Evolutionary conservation across 108 stramenopile species (phyloP), one percentile per base, ranked within the genome.

Genomic region (Poteriospumella lacustris): DNA sequence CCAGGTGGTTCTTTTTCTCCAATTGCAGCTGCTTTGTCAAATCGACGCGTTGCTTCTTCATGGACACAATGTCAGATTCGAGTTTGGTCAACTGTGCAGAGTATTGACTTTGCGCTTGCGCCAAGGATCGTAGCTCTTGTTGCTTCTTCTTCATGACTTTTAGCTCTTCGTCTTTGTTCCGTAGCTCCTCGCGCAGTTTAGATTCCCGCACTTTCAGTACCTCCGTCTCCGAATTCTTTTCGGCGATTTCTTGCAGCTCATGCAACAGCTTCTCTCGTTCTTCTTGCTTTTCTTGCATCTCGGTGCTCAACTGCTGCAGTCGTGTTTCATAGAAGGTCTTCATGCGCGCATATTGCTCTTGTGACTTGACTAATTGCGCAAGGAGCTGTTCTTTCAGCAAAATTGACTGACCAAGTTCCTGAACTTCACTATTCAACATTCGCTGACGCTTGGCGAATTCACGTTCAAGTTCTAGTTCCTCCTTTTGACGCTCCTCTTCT

Each of bases 361-460:
- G 44, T 24, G 12, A 24, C n/a, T 19, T 24, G 3, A 24, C 38
- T 2, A 76, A 19, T 3, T 76, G 76, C 36, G 3, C 58, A 19
- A 76, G 28, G 3, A 76, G 12, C 19, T 76, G 56, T 19, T 76
- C 76, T 44, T 76, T 76, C 33, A 76, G 58, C 24, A 19, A 1
- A 39, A 76, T 76, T 1, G 76, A 76, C 36, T 76, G 2, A 2
- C 36, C 60, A 24, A 76, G 52, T 44, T 76, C 76, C 29, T 64
- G 28, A 44, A 76, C 36, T 76, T 52, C 76, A 24, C 12, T 3
- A 5, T 19, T 9, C 76, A 76, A 44, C 2, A 52, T 29, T 3
- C n/a, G 58, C 44, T 76, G 76, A 29, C 76, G 36, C 33, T 34
- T 3, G 26, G 5, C 31, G 70, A 73, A 73, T 5, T 24, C 3